phyloP scores from a whole-genome alignment of 169 alveolate species.

The Miamiensis avidus region DNA sequence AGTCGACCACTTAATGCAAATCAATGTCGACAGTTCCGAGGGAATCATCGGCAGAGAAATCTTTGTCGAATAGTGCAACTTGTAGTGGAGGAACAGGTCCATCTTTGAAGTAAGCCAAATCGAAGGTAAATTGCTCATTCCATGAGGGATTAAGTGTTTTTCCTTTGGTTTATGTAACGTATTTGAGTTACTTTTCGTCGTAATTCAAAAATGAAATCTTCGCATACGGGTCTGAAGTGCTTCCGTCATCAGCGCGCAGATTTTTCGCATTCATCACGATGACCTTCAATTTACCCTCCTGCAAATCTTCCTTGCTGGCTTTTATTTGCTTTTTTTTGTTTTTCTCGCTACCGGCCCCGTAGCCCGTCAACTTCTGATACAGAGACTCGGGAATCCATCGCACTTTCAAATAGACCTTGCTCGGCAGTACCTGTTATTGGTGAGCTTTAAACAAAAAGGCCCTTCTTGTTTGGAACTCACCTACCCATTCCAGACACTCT shows the following conservation, averaged over 20 bases:
- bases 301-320: constrained; percentile 27
- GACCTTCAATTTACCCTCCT: constrained; percentile 29
- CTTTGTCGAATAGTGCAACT: background rate
- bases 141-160: background rate
- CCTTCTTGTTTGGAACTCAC: constrained; percentile 28
- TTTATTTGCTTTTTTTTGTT: constrained; percentile 25
- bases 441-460: constrained; percentile 8
- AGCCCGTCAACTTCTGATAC: constrained; percentile 22
- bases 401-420: constrained; percentile 33
- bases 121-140: background rate
- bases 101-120: background rate
- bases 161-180: background rate
- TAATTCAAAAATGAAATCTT: no score
- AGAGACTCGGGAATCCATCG: constrained; percentile 39
- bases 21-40: no score
- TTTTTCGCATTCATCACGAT: constrained; percentile 28
- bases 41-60: background rate
- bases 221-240: background rate
- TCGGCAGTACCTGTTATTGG: background rate
- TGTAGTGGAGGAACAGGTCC: background rate
- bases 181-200: background rate
- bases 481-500: constrained; percentile 32
- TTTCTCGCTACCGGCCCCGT: constrained; percentile 10
- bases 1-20: no score
- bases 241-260: constrained; percentile 3